These are phyloP conservation scores for Knoxia roxburghii DNA, from an alignment of 257 asterid species.

Conservation along the genomic window DNA sequence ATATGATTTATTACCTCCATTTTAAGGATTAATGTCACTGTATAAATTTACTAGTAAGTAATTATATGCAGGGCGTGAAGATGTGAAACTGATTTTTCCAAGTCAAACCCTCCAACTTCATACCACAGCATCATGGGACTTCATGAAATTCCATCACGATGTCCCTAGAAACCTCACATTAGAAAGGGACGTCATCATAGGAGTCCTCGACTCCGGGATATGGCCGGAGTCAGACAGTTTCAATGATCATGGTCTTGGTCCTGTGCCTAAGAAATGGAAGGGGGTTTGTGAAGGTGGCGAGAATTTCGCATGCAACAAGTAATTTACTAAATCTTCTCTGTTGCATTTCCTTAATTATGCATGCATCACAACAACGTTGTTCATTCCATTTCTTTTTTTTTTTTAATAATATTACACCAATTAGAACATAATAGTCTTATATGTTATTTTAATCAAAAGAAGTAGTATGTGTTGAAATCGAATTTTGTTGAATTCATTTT, in stretches of 20 bases:
- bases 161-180: constrained; percentile 14
- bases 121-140: constrained; percentile 52
- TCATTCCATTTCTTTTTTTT: no score
- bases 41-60: no score
- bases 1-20: no score
- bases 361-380: no score
- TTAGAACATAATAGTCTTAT: no score
- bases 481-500: not conserved
- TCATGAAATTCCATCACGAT: constrained; percentile 24
- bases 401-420: no score
- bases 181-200: constrained; percentile 38
- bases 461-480: no score
- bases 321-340: no score
- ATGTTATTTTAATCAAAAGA: no score
- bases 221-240: constrained; percentile 16
- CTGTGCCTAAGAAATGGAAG: constrained; percentile 42
- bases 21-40: no score
- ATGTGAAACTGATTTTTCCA: constrained; percentile 27
- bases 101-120: constrained; percentile 21
- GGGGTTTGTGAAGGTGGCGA: constrained; percentile 23
- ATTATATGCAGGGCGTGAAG: constrained; percentile 28
- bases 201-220: constrained; percentile 24
- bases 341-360: no score
- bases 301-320: no score
- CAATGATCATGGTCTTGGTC: constrained; percentile 27